These are phyloP conservation scores for Corrigiola litoralis DNA, from an alignment of 179 eudicot genomes.

Conservation along the genomic window DNA sequence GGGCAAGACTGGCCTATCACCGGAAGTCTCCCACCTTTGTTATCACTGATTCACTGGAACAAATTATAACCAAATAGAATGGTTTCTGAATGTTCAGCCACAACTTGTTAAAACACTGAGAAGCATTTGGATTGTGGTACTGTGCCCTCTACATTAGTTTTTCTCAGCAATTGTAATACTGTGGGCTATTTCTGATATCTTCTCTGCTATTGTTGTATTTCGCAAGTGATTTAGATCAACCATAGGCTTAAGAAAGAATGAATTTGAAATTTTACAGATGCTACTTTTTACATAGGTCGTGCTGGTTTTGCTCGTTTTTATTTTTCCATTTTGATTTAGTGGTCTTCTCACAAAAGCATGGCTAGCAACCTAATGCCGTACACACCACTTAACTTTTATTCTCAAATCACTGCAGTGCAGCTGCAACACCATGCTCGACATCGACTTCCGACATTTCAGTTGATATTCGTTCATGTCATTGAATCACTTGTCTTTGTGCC, in stretches of 20 bases:
- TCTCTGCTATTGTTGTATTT: too few relatives aligned
- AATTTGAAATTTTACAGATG: neutral
- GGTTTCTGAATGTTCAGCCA: too few relatives aligned
- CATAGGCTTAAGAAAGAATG: neutral
- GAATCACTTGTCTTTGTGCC: slow-evolving; percentile 99
- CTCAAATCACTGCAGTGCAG: slow-evolving; percentile 65
- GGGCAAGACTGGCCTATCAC: too few relatives aligned
- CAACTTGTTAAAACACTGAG: too few relatives aligned
- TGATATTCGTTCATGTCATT: slow-evolving; percentile 95
- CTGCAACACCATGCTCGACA: slow-evolving; percentile 99
- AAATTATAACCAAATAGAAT: too few relatives aligned
- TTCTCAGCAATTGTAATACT: too few relatives aligned
- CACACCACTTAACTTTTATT: slow-evolving; percentile 13
- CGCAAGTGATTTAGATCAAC: neutral
- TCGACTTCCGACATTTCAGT: slow-evolving; percentile 94
- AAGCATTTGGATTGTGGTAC: too few relatives aligned
- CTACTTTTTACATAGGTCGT: neutral
- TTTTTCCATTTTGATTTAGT: neutral
- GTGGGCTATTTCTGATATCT: too few relatives aligned
- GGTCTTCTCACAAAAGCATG: neutral
- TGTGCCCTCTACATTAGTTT: too few relatives aligned
- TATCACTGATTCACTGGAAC: too few relatives aligned
- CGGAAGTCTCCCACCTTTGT: too few relatives aligned
- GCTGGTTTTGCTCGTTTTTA: neutral
- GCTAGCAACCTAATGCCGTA: neutral